Evolutionary conservation across 345 rosid genomes (phyloP).

Genomic region (Isatis tinctoria): DNA sequence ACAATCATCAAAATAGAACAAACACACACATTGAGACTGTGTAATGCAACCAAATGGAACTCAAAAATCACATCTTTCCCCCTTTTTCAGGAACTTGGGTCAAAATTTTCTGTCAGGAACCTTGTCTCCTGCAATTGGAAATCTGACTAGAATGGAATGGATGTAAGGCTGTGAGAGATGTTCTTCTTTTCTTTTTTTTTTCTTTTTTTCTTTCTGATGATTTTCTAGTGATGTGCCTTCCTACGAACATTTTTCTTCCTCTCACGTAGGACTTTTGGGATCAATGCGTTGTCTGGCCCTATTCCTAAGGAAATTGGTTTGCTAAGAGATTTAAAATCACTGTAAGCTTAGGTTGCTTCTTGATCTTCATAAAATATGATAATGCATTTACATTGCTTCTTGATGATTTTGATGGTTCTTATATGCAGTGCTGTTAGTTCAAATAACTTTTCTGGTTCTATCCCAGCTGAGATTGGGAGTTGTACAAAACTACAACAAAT

Average conservation of each 20-base stretch:
- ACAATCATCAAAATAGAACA: not conserved
- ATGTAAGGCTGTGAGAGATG: conserved; percentile 41
- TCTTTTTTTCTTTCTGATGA: not conserved
- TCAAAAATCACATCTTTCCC: not conserved
- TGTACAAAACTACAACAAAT: conserved; percentile 43
- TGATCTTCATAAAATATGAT: not conserved
- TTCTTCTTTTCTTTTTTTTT: not conserved
- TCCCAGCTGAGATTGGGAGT: conserved; percentile 65
- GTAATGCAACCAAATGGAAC: not conserved
- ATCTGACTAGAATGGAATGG: conserved; percentile 42
- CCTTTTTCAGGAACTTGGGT: conserved; percentile 26
- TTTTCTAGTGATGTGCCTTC: not conserved
- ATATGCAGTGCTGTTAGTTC: conserved; percentile 37
- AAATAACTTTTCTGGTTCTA: conserved; percentile 66
- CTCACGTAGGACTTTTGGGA: conserved; percentile 43
- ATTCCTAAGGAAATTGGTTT: conserved; percentile 64
- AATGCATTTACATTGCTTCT: not conserved
- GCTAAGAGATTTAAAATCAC: conserved; percentile 41
- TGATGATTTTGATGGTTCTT: conserved; percentile 1
- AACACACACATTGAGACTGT: not conserved
- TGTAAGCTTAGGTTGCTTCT: conserved; percentile 40
- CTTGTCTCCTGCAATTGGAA: conserved; percentile 29
- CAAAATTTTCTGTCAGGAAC: conserved; percentile 30
- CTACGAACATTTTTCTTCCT: not conserved
- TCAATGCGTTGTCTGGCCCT: conserved; percentile 58